Base-by-base conservation (phyloP, 164 flowering plant genomes). In the Platanus orientalis region DNA sequence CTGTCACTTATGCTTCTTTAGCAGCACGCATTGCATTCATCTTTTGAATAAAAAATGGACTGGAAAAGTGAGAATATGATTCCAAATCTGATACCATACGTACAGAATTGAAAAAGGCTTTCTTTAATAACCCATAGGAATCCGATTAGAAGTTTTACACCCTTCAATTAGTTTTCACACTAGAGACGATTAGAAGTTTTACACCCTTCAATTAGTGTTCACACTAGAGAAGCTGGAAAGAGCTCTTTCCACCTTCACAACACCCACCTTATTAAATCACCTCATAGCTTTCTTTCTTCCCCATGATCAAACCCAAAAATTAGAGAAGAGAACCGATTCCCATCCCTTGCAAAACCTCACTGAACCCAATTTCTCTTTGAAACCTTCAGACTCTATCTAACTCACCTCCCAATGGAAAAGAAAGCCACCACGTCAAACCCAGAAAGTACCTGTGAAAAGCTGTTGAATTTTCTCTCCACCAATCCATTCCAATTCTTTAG, bases 381-480 rank as follows among this genome's bases (percentile, higher is more conserved):
- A 42, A 47, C 10, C 21, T 44, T 16, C 39, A 32, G 0, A 21
- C n/a, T 42, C 17, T 42, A 34, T 50, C 42, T 16, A 28, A 6
- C 56, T 19, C 24, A 4, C 32, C 2, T 36, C 17, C 25, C 20
- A 40, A 69, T 66, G 77, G 74, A 59, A 64, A 32, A 42, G 48
- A 53, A 49, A 56, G 23, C 58, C 29, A 28, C 20, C 27, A 6
- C 32, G 27, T 12, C 64, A 19, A 64, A 56, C 28, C 60, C 69
- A 1, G 12, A 6, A 9, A 66, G 63, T 25, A 56, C 61, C 14
- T 74, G 75, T 61, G 77, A 76, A 52, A 79, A 67, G 62, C 63
- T 76, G 6, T 72, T 55, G 42, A 65, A 55, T 25, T 69, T 70
- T 24, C 5, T 76, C 42, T 44, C 50, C 29, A 20, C 36, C 34